These are phyloP conservation scores for Penicillium salamii DNA, from an alignment of 495 filamentous ascomycete genomes.

Conservation along the genomic window DNA sequence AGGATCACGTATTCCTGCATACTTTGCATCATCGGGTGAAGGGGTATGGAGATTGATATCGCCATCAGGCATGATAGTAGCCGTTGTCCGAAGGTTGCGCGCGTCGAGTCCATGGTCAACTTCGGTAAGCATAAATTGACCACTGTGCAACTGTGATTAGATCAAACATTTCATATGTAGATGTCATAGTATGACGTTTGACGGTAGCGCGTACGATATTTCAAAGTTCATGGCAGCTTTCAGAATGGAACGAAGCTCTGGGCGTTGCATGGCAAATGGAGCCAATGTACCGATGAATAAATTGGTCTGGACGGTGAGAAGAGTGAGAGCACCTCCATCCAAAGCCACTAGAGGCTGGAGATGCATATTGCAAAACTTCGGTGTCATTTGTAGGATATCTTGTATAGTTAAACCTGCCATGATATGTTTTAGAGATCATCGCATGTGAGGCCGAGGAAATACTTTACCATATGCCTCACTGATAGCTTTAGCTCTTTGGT, in stretches of 20 bases:
- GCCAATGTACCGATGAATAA: slow-evolving; percentile 35
- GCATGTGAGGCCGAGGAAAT: not conserved
- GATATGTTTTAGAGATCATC: not conserved
- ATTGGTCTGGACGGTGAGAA: slow-evolving; percentile 34
- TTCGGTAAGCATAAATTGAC: slow-evolving; percentile 36
- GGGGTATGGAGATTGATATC: slow-evolving; percentile 31
- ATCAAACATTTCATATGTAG: not conserved
- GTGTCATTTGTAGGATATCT: not conserved
- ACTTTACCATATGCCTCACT: slow-evolving; percentile 14
- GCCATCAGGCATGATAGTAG: slow-evolving; percentile 25
- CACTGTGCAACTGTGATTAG: slow-evolving; percentile 9
- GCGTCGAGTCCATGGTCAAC: slow-evolving; percentile 38
- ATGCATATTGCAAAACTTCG: slow-evolving; percentile 21
- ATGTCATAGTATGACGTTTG: not conserved
- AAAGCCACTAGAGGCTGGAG: slow-evolving; percentile 8
- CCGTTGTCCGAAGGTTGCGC: slow-evolving; percentile 35
- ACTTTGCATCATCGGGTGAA: not conserved
- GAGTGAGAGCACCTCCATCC: slow-evolving; percentile 19
- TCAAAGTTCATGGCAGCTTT: slow-evolving; percentile 28
- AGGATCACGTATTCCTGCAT: no score
- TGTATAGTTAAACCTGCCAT: not conserved
- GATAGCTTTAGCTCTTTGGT: slow-evolving; percentile 17
- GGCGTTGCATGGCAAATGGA: slow-evolving; percentile 21
- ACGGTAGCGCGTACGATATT: slow-evolving; percentile 15
- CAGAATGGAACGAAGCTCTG: slow-evolving; percentile 25